Evolutionary conservation across 1,284 basidiomycete species (phyloP).

Genomic region (Earliella scabrosa): DNA sequence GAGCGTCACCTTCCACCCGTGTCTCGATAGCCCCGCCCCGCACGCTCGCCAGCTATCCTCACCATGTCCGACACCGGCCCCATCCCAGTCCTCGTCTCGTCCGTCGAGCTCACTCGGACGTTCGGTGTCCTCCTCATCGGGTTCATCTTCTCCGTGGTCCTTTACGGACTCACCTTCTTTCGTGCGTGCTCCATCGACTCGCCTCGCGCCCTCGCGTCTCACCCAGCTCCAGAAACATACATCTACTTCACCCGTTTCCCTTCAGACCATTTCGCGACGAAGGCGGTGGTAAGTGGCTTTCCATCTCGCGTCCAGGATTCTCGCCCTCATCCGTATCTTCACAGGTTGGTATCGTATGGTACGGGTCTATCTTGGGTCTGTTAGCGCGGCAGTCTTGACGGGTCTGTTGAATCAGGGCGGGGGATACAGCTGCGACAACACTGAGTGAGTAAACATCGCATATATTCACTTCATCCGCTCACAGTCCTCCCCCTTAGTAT

Average conservation of each 20-base stretch:
- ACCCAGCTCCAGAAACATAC: conserved; percentile 45
- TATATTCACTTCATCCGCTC: conserved; percentile 2
- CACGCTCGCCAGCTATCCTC: neutral
- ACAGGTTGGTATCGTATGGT: conserved; percentile 40
- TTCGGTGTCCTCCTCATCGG: conserved; percentile 42
- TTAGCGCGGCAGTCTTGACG: neutral
- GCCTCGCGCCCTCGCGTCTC: neutral
- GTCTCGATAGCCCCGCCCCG: neutral
- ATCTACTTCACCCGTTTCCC: conserved; percentile 45
- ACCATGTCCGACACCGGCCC: neutral
- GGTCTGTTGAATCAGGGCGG: conserved; percentile 21
- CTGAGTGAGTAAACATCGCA: conserved; percentile 34
- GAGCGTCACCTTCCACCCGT: neutral
- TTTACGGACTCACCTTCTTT: conserved; percentile 49
- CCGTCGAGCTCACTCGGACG: conserved; percentile 32
- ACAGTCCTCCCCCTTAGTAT: conserved; percentile 30
- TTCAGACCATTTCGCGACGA: conserved; percentile 32
- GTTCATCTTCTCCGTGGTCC: conserved; percentile 40
- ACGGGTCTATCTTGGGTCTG: neutral
- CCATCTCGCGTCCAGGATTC: neutral
- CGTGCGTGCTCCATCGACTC: conserved; percentile 32
- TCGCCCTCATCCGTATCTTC: neutral
- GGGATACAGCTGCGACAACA: conserved; percentile 32
- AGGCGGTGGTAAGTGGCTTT: conserved; percentile 33
- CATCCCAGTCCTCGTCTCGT: neutral